Percentiles rank a stretch among this genome's conserved stretches.
phyloP scores from a whole-genome alignment of 306 rosid species.

The Betula pendula region DNA sequence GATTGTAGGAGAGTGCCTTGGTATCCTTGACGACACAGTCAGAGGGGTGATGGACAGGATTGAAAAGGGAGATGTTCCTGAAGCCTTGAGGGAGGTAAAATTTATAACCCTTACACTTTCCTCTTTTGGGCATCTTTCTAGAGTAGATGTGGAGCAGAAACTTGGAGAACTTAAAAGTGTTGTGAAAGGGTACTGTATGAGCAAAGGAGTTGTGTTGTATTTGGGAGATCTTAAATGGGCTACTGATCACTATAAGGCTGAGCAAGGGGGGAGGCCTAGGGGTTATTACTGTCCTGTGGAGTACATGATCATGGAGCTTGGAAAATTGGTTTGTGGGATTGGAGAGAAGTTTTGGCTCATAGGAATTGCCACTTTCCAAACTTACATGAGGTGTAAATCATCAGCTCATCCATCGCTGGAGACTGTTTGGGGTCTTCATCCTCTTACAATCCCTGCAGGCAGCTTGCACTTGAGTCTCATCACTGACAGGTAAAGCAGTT shows the following conservation, averaged over 20 bases:
- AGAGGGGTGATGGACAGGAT: slow-evolving; percentile 65
- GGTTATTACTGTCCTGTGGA: slow-evolving; percentile 71
- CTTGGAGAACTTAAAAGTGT: slow-evolving; percentile 57
- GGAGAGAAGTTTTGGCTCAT: slow-evolving; percentile 70
- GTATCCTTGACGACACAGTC: slow-evolving; percentile 57
- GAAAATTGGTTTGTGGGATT: slow-evolving; percentile 59
- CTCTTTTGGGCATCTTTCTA: slow-evolving; percentile 48
- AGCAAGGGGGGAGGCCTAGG: slow-evolving; percentile 50
- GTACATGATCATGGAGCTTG: slow-evolving; percentile 79
- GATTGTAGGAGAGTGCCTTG: slow-evolving; percentile 82
- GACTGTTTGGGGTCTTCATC: slow-evolving; percentile 79
- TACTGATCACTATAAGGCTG: slow-evolving; percentile 43
- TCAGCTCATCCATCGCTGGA: slow-evolving; percentile 71
- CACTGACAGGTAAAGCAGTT: slow-evolving; percentile 63
- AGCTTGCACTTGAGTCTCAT: slow-evolving; percentile 78
- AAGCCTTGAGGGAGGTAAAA: slow-evolving; percentile 60
- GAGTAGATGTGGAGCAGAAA: slow-evolving; percentile 68
- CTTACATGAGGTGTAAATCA: slow-evolving; percentile 73
- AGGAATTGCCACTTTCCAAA: slow-evolving; percentile 83
- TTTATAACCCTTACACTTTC: slow-evolving; percentile 54
- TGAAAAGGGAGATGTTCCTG: slow-evolving; percentile 66
- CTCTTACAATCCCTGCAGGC: slow-evolving; percentile 73
- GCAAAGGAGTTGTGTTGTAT: slow-evolving; percentile 73
- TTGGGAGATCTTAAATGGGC: slow-evolving; percentile 87
- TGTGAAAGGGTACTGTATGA: slow-evolving; percentile 31